Percentiles rank a stretch among this genome's conserved stretches.
Conservation (phyloP, 164 flowering plant genomes). For the Umbellularia californica region DNA sequence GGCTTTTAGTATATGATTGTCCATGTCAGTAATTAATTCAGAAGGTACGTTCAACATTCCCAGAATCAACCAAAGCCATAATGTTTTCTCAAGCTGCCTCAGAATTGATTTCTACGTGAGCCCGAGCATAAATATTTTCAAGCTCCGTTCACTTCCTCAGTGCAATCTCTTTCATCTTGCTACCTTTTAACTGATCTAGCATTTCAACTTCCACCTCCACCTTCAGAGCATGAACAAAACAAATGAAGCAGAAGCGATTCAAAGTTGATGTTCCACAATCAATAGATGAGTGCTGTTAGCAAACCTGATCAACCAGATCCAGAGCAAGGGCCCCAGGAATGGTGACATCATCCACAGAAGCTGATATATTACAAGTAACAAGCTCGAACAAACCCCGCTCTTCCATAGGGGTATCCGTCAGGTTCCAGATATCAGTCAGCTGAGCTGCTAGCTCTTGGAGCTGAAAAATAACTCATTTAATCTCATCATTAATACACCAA, state of each 20-base stretch:
- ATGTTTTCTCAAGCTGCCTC: slow-evolving; percentile 83
- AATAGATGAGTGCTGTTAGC: not conserved
- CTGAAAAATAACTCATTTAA: slow-evolving; percentile 27
- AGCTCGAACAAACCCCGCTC: slow-evolving; percentile 81
- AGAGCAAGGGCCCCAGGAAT: slow-evolving; percentile 89
- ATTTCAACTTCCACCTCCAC: slow-evolving; percentile 94
- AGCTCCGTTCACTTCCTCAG: slow-evolving; percentile 82
- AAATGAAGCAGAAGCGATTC: slow-evolving; percentile 1
- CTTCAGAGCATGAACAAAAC: slow-evolving; percentile 27
- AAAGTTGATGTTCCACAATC: not conserved
- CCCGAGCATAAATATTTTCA: slow-evolving; percentile 77
- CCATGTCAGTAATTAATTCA: slow-evolving; percentile 92
- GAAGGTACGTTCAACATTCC: slow-evolving; percentile 87
- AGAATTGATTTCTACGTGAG: slow-evolving; percentile 84
- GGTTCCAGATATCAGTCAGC: slow-evolving; percentile 88
- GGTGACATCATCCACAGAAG: slow-evolving; percentile 84
- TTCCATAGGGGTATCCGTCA: slow-evolving; percentile 86
- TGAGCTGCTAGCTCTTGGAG: slow-evolving; percentile 91
- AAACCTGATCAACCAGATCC: slow-evolving; percentile 93
- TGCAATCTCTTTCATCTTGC: slow-evolving; percentile 98
- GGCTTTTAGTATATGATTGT: slow-evolving; percentile 70
- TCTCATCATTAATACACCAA: no score
- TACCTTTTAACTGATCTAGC: slow-evolving; percentile 87
- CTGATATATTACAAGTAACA: slow-evolving; percentile 86
- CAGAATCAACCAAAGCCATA: slow-evolving; percentile 76